Evolutionary conservation across 164 flowering plant species (phyloP).

Genomic region (Kalanchoe fedtschenkoi): DNA sequence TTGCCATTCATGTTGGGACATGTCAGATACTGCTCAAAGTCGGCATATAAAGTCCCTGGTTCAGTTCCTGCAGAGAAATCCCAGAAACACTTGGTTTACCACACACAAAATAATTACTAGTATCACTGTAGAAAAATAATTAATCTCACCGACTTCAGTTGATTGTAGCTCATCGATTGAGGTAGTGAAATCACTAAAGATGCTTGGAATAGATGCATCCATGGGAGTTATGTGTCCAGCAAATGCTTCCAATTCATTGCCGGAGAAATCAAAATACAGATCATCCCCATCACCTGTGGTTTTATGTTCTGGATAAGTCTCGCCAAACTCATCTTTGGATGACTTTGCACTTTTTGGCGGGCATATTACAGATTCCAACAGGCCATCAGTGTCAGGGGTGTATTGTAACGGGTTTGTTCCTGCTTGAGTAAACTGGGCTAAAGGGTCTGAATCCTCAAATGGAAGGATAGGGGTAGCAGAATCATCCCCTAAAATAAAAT

Average conservation of each 20-base stretch:
- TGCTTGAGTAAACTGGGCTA: constrained; percentile 36
- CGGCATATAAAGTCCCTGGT: background rate
- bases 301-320: constrained; percentile 21
- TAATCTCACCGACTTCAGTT: background rate
- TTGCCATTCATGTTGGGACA: background rate
- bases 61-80: background rate
- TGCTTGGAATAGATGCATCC: constrained; percentile 35
- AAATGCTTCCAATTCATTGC: constrained; percentile 19
- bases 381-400: constrained; percentile 55
- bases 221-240: constrained; percentile 38
- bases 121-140: background rate
- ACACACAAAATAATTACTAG: background rate
- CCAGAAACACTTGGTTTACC: background rate
- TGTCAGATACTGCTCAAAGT: too few relatives aligned
- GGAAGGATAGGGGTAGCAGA: constrained; percentile 23
- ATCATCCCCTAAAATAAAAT: constrained; percentile 44
- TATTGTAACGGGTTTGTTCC: constrained; percentile 26
- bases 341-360: constrained; percentile 24
- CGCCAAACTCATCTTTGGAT: constrained; percentile 15
- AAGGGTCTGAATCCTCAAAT: constrained; percentile 34
- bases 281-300: constrained; percentile 17
- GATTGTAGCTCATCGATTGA: background rate
- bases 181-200: constrained; percentile 37
- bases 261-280: constrained; percentile 17
- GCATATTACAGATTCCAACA: constrained; percentile 50